Percentiles rank a stretch among this genome's conserved stretches.
These are phyloP conservation scores for Penicillium coffeae DNA, from an alignment of 495 filamentous ascomycete genomes.

Conservation along the genomic window DNA sequence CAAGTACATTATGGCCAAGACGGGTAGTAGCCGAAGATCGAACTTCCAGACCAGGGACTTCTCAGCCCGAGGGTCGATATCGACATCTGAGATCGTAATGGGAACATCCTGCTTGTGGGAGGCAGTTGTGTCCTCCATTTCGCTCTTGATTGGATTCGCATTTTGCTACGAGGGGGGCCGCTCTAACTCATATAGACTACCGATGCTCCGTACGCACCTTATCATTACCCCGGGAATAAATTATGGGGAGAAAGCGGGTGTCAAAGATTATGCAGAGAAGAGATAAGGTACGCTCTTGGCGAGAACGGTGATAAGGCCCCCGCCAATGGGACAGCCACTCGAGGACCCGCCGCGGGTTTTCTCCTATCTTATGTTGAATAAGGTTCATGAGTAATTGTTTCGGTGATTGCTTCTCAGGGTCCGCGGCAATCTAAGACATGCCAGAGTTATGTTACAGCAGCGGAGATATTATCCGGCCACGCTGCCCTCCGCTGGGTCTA, in stretches of 20 bases:
- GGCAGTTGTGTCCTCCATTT: neutral
- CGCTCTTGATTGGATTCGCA: too few species aligned
- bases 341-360: neutral
- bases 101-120: neutral
- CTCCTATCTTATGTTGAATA: neutral
- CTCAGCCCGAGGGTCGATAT: conserved; percentile 15
- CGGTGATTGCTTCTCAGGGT: too few species aligned
- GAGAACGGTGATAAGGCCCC: neutral
- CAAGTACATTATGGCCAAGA: conserved; percentile 63
- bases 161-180: too few species aligned
- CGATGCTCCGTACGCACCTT: too few species aligned
- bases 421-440: too few species aligned
- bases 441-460: too few species aligned
- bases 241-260: neutral
- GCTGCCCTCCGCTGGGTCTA: too few species aligned
- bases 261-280: neutral
- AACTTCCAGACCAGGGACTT: conserved; percentile 44
- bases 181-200: neutral
- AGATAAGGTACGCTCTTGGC: neutral
- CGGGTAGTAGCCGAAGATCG: conserved; percentile 58
- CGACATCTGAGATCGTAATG: conserved; percentile 8
- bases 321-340: neutral
- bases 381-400: neutral
- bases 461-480: too few species aligned
- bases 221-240: too few species aligned